Conservation (phyloP, 2,329 filamentous ascomycete genomes). For the Arthrinium phaeospermum region DNA sequence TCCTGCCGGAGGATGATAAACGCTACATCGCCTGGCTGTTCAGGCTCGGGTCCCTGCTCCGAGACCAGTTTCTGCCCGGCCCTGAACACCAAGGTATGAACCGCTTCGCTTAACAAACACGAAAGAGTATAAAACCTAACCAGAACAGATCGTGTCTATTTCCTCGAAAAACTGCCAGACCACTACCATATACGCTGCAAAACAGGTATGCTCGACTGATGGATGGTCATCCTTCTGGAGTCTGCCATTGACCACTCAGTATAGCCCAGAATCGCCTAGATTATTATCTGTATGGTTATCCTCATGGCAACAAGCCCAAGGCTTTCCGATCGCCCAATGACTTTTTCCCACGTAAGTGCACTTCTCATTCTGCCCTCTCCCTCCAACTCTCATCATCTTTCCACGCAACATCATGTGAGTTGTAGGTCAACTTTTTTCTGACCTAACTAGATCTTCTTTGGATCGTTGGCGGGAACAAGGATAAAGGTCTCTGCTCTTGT, state of each 20-base stretch:
- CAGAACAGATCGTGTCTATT: slow-evolving; percentile 21
- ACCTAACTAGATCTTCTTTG: slow-evolving; percentile 24
- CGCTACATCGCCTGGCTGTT: slow-evolving; percentile 22
- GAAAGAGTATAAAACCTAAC: too few relatives aligned
- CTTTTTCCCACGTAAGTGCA: slow-evolving; percentile 23
- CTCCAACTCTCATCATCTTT: not conserved
- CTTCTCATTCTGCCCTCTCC: not conserved
- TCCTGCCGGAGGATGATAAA: slow-evolving; percentile 23
- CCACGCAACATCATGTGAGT: not conserved
- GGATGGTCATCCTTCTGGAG: not conserved
- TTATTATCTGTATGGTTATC: slow-evolving; percentile 28
- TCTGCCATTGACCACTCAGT: not conserved
- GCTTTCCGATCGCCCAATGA: slow-evolving; percentile 25
- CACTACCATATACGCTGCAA: slow-evolving; percentile 27
- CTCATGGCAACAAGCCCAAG: slow-evolving; percentile 24
- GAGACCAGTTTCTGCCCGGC: slow-evolving; percentile 24
- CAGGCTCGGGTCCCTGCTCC: slow-evolving; percentile 24
- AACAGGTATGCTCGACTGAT: slow-evolving; percentile 10
- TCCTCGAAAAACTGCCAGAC: slow-evolving; percentile 22
- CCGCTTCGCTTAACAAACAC: not conserved
- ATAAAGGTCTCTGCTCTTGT: slow-evolving; percentile 23
- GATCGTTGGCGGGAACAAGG: slow-evolving; percentile 22
- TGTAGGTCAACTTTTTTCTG: not conserved
- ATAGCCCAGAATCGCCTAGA: slow-evolving; percentile 17
- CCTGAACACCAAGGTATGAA: slow-evolving; percentile 19